Evolutionary conservation across 2,329 filamentous ascomycete genomes (phyloP).

Genomic region (Harringtonia aguacate): DNA sequence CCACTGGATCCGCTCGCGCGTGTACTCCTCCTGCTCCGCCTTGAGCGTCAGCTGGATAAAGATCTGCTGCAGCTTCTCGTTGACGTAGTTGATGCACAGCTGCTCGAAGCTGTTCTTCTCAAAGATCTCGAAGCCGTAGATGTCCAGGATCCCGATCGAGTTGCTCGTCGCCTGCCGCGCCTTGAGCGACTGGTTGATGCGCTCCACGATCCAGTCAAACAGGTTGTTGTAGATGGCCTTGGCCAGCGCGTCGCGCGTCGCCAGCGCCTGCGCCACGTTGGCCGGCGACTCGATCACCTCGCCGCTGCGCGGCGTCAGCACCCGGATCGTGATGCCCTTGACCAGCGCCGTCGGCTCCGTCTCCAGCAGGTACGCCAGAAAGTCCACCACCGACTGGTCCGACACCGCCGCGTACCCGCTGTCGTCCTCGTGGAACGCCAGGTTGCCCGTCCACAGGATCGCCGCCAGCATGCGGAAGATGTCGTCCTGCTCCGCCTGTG

Average conservation of each 20-base stretch:
- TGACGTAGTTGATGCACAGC: slow-evolving; percentile 99
- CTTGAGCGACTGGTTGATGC: slow-evolving; percentile 80
- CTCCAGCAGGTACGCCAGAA: slow-evolving; percentile 87
- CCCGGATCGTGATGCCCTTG: slow-evolving; percentile 79
- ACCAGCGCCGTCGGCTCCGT: slow-evolving; percentile 72
- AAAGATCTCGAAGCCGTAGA: slow-evolving; percentile 98
- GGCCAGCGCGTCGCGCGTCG: slow-evolving; percentile 81
- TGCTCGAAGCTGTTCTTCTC: slow-evolving; percentile 99
- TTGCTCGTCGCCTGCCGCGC: slow-evolving; percentile 67
- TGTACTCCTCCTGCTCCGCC: slow-evolving; percentile 96
- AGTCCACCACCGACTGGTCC: slow-evolving; percentile 88
- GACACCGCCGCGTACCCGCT: slow-evolving; percentile 76
- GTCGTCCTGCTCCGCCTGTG: slow-evolving; percentile 81
- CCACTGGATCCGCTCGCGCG: slow-evolving; percentile 93
- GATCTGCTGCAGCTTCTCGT: slow-evolving; percentile 97
- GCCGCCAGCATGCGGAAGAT: slow-evolving; percentile 93
- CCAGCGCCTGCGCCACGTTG: slow-evolving; percentile 74
- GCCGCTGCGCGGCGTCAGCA: slow-evolving; percentile 60
- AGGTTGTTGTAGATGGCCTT: slow-evolving; percentile 97
- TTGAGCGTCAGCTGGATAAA: slow-evolving; percentile 97
- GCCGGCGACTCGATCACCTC: slow-evolving; percentile 65
- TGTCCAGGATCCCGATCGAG: slow-evolving; percentile 93
- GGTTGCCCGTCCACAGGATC: slow-evolving; percentile 89
- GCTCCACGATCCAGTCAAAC: slow-evolving; percentile 95
- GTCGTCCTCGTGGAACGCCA: slow-evolving; percentile 83